Percentiles rank a stretch among this genome's conserved stretches.
These are phyloP conservation scores for Ascocoryne sarcoides DNA, from an alignment of 2,329 filamentous ascomycete species.

Conservation along the genomic window DNA sequence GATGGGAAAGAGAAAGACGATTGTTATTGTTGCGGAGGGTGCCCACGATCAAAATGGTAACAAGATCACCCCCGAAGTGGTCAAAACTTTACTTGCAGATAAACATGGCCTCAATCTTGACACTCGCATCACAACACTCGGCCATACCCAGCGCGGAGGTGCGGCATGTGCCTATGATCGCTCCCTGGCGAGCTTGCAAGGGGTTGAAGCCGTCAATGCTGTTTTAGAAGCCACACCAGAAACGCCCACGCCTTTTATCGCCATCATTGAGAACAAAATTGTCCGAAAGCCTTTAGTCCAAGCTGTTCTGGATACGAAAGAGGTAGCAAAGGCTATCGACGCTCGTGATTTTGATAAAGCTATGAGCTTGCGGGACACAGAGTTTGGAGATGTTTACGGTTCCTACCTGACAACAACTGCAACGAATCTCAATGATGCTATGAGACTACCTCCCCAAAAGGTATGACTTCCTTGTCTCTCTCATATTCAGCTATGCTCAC, in stretches of 20 bases:
- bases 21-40: conserved; percentile 95
- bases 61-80: conserved; percentile 71
- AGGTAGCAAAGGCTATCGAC: conserved; percentile 73
- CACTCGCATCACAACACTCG: conserved; percentile 88
- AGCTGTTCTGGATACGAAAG: conserved; percentile 78
- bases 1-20: conserved; percentile 91
- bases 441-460: conserved; percentile 61
- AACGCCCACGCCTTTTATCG: conserved; percentile 88
- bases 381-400: conserved; percentile 87
- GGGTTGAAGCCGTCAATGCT: conserved; percentile 87
- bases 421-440: conserved; percentile 58
- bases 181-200: conserved; percentile 86
- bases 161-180: conserved; percentile 89
- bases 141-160: conserved; percentile 95
- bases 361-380: conserved; percentile 81
- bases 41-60: conserved; percentile 77
- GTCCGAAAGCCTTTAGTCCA: conserved; percentile 81
- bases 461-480: conserved; percentile 37
- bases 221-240: conserved; percentile 84
- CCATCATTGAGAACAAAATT: conserved; percentile 97
- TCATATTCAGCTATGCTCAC: neutral
- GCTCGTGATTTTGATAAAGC: conserved; percentile 79
- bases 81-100: conserved; percentile 81
- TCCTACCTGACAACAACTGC: conserved; percentile 89
- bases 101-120: conserved; percentile 71